phyloP scores from a whole-genome alignment of 805 yeast species.

The Metschnikowia proteae region DNA sequence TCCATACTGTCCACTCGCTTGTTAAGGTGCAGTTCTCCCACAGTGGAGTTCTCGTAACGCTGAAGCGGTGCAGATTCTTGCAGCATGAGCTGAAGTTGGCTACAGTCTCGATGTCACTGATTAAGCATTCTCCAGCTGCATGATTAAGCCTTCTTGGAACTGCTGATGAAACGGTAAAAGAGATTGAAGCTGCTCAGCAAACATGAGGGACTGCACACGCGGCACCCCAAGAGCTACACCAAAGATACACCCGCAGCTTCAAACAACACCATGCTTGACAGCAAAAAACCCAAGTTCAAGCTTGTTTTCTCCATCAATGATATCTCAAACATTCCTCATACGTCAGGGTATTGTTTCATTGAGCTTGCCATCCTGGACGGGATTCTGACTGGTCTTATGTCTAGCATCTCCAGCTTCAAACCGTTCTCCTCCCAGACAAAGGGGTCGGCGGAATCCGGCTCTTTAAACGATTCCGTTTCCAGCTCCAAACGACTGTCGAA shows the following conservation, averaged over 20 bases:
- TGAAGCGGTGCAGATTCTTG: too few relatives aligned
- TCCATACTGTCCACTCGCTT: too few relatives aligned
- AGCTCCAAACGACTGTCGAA: background rate
- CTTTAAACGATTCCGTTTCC: background rate
- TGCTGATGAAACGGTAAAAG: too few relatives aligned
- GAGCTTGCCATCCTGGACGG: conserved; percentile 61
- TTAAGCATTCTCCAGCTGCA: too few relatives aligned
- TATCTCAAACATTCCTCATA: conserved; percentile 79
- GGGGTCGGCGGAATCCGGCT: background rate
- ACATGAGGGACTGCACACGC: background rate
- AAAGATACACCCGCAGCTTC: background rate
- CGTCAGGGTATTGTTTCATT: conserved; percentile 63
- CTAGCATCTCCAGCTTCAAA: conserved; percentile 12
- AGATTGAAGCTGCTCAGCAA: too few relatives aligned
- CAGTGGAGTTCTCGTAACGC: too few relatives aligned
- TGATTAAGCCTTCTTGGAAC: too few relatives aligned
- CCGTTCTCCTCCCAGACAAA: conserved; percentile 14
- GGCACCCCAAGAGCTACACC: background rate
- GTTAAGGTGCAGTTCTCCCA: too few relatives aligned
- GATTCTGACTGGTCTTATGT: conserved; percentile 14
- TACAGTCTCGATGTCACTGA: too few relatives aligned
- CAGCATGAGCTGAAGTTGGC: too few relatives aligned
- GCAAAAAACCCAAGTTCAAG: conserved; percentile 57
- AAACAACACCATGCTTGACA: conserved; percentile 14
- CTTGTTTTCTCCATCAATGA: conserved; percentile 59